Percentiles rank a stretch among this genome's conserved stretches.
Evolutionary conservation across 371 early-diverging fungal genomes (phyloP).

Genomic region (Nosema granulosis): DNA sequence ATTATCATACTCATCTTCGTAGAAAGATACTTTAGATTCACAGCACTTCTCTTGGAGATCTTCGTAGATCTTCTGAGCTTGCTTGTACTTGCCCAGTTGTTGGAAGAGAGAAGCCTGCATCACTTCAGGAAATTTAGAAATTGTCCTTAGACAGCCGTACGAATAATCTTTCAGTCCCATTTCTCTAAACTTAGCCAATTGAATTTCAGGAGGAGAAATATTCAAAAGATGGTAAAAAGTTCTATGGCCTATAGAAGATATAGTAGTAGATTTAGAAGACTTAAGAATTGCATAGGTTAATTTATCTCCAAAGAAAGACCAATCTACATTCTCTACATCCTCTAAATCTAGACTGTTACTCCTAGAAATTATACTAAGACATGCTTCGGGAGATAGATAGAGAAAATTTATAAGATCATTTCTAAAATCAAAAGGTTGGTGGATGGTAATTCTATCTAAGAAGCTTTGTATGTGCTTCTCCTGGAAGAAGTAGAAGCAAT

Average conservation of each 20-base stretch:
- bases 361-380: too few relatives aligned
- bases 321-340: too few relatives aligned
- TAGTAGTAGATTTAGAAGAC: too few relatives aligned
- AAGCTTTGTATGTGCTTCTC: not conserved
- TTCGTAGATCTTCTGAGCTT: slow-evolving; percentile 84
- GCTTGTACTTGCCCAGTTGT: slow-evolving; percentile 83
- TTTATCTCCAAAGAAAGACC: too few relatives aligned
- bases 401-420: not conserved
- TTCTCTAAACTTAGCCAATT: not conserved
- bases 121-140: slow-evolving; percentile 83
- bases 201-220: too few relatives aligned
- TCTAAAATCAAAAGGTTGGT: not conserved
- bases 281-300: too few relatives aligned
- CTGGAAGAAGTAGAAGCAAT: not conserved
- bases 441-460: not conserved
- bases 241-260: too few relatives aligned
- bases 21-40: slow-evolving; percentile 71
- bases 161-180: slow-evolving; percentile 71
- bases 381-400: too few relatives aligned
- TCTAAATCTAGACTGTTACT: too few relatives aligned
- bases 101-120: slow-evolving; percentile 87
- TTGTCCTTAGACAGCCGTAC: slow-evolving; percentile 82
- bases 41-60: slow-evolving; percentile 79
- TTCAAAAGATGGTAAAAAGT: too few relatives aligned
- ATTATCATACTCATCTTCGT: slow-evolving; percentile 86